phyloP scores from a whole-genome alignment of 768 basidiomycete species.

The Suillus alpinus region DNA sequence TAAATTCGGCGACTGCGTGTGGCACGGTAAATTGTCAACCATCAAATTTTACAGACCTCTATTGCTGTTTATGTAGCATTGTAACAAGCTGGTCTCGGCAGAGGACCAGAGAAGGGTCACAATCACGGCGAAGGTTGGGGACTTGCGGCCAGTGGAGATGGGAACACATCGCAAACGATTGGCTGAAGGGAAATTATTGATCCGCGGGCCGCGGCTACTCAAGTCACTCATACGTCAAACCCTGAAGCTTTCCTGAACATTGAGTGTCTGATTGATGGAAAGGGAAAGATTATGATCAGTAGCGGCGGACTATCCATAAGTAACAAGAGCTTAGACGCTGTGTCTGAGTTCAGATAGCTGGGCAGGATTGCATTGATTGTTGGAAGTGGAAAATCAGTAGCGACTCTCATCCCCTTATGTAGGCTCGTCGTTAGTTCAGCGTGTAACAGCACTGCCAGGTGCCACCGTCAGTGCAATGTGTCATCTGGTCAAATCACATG shows the following conservation, averaged over 20 bases:
- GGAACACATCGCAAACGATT: conserved; percentile 61
- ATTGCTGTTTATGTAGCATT: conserved; percentile 46
- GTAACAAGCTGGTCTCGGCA: conserved; percentile 83
- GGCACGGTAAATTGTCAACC: background rate
- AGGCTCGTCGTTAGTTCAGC: background rate
- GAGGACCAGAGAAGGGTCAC: conserved; percentile 70
- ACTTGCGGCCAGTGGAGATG: conserved; percentile 88
- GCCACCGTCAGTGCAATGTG: too few species aligned
- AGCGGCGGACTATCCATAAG: background rate
- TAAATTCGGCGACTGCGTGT: background rate
- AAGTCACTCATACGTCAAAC: background rate
- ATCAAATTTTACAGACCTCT: background rate
- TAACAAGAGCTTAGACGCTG: background rate
- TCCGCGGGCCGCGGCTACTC: background rate
- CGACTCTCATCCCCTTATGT: background rate
- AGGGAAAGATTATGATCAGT: background rate
- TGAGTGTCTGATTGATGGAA: background rate
- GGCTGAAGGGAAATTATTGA: conserved; percentile 56
- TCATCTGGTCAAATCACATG: too few species aligned
- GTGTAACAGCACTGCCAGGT: background rate
- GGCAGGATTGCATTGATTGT: too few species aligned
- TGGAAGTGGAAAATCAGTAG: too few species aligned
- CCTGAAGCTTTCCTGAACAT: background rate
- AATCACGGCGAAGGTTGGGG: conserved; percentile 99
- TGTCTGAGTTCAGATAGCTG: background rate